Evolutionary conservation across 768 basidiomycete species (phyloP), one percentile per base, ranked within the genome.

Genomic region (Trametes cubensis): DNA sequence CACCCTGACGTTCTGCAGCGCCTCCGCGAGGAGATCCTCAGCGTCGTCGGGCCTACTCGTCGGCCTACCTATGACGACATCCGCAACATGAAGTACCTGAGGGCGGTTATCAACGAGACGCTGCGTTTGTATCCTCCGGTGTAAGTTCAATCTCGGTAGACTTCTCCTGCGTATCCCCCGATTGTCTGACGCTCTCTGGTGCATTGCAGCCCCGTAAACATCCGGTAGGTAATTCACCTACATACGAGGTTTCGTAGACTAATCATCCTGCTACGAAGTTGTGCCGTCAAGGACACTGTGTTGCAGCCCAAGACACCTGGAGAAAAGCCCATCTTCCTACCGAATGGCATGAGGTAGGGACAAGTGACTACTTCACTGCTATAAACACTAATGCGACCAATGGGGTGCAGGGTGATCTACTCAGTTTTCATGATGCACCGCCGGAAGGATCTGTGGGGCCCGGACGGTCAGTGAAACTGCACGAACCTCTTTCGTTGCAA

Each of bases 11-110:
- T 85, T 18, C 64, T 81, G 0, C 53, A 65, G 5, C 75, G 77
- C 7, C 78, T 88, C 13, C 80, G 83, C 15, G 72, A 77, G 26
- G 86, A 88, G 67, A 77, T 87, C 20, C 58, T 81, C 4, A 70
- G 72, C 11, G 72, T 74, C 14, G 76, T 86, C 20, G 85, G 85
- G 0, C 69, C 74, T 6, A 72, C 66, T 2, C 69, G 76, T 13
- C 62, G 77, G 2, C 85, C 85, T 0, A 81, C 83, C 1, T 82
- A 81, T 64, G 84, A 85, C 41, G 79, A 84, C 49, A 77, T 87
- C 62, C 75, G 81, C 39, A 77, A 80, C 14, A 81, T 86, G 83
- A 84, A 83, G 60, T 88, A 82, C 65, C 40, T 66, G 25, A 55
- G 62, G 8, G 66, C 66, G 2, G 66, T 63, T 30, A 57, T 66